phyloP scores from a whole-genome alignment of 495 filamentous ascomycete species.

The Pseudomonodictys pantanalensis region DNA sequence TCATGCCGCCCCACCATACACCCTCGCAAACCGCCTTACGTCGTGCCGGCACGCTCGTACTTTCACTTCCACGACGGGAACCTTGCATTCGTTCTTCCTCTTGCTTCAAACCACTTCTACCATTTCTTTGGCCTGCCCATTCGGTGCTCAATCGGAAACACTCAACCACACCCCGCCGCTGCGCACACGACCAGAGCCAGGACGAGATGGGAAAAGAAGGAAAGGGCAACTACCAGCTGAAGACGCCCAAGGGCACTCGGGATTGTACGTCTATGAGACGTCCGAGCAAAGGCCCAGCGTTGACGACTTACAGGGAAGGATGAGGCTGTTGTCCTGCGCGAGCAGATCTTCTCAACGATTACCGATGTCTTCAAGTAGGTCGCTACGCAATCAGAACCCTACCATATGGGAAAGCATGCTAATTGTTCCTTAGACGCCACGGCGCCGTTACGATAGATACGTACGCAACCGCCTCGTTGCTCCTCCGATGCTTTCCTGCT shows the following conservation, averaged over 20 bases:
- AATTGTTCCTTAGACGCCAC: conserved; percentile 61
- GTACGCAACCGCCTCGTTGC: conserved; percentile 29
- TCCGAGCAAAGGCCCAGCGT: neutral
- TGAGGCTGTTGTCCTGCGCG: conserved; percentile 71
- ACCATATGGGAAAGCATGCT: neutral
- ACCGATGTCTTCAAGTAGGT: conserved; percentile 63
- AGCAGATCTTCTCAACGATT: conserved; percentile 81
- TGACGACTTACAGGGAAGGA: conserved; percentile 53
- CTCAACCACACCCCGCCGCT: neutral
- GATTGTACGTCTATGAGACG: conserved; percentile 33
- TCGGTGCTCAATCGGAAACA: conserved; percentile 1
- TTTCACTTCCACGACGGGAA: conserved; percentile 4
- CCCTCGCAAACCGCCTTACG: conserved; percentile 13
- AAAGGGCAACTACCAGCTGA: conserved; percentile 36
- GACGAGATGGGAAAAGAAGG: conserved; percentile 28
- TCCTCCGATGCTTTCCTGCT: neutral
- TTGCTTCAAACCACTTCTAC: conserved; percentile 6
- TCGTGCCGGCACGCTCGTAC: conserved; percentile 13
- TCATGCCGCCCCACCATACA: conserved; percentile 21
- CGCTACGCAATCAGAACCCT: neutral
- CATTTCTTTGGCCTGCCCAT: conserved; percentile 16
- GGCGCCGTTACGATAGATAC: conserved; percentile 84
- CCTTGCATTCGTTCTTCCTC: neutral
- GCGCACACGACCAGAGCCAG: conserved; percentile 13
- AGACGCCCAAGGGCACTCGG: conserved; percentile 41